Conservation (phyloP, 305 asterid species). For the Ilex paraguariensis region DNA sequence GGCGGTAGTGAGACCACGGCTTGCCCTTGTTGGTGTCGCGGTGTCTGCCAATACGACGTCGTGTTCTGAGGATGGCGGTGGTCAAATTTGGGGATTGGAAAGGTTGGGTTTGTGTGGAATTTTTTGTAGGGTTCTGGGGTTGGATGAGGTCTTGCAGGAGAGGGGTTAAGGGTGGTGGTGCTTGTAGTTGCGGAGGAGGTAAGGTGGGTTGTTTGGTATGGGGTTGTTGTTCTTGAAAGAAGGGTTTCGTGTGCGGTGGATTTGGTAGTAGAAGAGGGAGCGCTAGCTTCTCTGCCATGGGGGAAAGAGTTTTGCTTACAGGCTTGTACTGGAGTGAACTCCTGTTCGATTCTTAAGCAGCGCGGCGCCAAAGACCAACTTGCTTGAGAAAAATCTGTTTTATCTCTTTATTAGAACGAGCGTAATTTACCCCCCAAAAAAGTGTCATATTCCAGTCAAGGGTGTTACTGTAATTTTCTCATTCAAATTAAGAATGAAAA, state of each 20-base stretch:
- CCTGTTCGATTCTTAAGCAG: too few species aligned
- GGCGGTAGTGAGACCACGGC: slow-evolving; percentile 76
- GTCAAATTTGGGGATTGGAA: slow-evolving; percentile 18
- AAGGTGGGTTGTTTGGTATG: slow-evolving; percentile 31
- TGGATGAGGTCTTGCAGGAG: slow-evolving; percentile 23
- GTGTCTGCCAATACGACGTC: slow-evolving; percentile 64
- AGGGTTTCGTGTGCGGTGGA: slow-evolving; percentile 72
- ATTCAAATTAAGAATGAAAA: too few species aligned
- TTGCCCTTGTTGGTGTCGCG: slow-evolving; percentile 71
- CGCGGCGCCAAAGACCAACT: too few species aligned
- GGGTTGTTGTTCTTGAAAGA: slow-evolving; percentile 53
- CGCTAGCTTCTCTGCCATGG: slow-evolving; percentile 80
- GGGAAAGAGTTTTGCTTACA: too few species aligned
- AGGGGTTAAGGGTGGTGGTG: slow-evolving; percentile 25
- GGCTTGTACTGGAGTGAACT: too few species aligned
- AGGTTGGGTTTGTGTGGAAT: slow-evolving; percentile 3
- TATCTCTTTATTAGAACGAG: too few species aligned
- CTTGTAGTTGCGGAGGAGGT: slow-evolving; percentile 29
- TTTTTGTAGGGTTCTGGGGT: not conserved
- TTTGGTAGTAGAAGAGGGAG: slow-evolving; percentile 79
- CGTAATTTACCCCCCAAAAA: too few species aligned
- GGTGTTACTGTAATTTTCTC: too few species aligned
- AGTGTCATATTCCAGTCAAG: too few species aligned
- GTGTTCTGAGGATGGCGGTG: slow-evolving; percentile 37
- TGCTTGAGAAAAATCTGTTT: too few species aligned